These are phyloP conservation scores for Linnemannia exigua DNA, from an alignment of 192 early-diverging fungal genomes.

Conservation along the genomic window DNA sequence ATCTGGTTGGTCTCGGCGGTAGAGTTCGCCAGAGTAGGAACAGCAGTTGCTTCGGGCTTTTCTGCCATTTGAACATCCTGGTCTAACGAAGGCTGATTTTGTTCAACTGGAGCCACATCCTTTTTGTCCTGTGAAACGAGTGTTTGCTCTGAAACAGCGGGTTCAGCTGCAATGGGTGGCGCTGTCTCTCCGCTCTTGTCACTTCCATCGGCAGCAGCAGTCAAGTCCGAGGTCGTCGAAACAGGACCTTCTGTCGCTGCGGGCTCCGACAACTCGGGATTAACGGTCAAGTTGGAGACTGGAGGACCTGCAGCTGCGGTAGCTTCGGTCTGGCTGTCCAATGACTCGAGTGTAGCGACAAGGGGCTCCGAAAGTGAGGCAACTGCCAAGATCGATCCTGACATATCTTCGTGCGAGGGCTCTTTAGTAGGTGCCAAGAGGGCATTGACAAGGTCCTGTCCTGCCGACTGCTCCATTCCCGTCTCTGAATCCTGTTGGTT, in stretches of 20 bases:
- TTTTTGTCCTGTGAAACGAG: neutral
- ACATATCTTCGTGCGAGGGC: neutral
- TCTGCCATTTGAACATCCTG: neutral
- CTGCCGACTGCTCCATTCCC: neutral
- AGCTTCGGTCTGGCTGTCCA: constrained; percentile 3
- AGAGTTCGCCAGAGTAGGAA: neutral
- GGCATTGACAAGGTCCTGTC: constrained; percentile 3
- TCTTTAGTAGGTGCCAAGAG: neutral
- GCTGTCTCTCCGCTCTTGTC: neutral
- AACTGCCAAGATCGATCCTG: constrained; percentile 37
- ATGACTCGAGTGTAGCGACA: constrained; percentile 16
- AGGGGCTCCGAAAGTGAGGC: constrained; percentile 44
- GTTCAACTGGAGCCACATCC: neutral
- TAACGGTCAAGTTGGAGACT: neutral
- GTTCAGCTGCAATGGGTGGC: neutral
- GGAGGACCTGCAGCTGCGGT: neutral
- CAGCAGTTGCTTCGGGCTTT: neutral
- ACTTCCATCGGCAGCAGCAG: neutral
- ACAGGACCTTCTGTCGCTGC: neutral
- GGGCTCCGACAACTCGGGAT: neutral
- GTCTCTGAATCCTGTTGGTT: neutral
- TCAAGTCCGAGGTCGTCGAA: neutral
- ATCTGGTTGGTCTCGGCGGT: neutral
- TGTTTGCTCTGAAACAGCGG: neutral
- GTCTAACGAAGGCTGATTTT: neutral